Base-by-base conservation (phyloP, 1,284 basidiomycete genomes). In the Cryptococcus amylolentus region DNA sequence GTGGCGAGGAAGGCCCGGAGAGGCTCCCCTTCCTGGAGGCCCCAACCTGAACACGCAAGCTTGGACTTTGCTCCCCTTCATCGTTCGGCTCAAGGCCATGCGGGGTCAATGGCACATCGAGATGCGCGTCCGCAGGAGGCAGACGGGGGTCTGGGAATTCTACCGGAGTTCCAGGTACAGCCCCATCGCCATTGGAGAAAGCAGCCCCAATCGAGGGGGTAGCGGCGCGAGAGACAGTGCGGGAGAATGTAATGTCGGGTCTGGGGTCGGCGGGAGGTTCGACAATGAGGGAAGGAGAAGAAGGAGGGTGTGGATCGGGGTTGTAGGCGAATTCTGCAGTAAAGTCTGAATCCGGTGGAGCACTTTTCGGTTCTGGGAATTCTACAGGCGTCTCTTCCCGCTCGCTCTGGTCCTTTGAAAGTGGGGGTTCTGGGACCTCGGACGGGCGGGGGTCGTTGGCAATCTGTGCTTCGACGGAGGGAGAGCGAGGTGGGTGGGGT, bases 241-340 rank as follows among this genome's bases (percentile, higher is more conserved):
- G 41, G 46, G 45, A 7, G 48, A 35, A 56, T 45, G 14, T 58
- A 57, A 23, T 35, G 31, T 26, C 49, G 13, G 52, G 50, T 27
- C 42, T 16, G 4, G 61, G 51, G 39, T 53, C 39, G 20, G 41
- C 41, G 16, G 41, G 41, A 13, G 54, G 50, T 44, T 65, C 57
- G 13, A 64, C 65, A 13, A 64, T 47, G 26, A 63, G 49, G 20
- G 61, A 60, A 13, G 57, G 58, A 4, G 57, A 57, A 27, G 1
- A 35, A 20, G 8, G 26, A 12, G 42, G 27, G 6, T 44, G 14
- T 2, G 52, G 59, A 8, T 43, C 35, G 28, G 42, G 40, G 28
- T 55, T 50, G 18, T 55, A 51, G 12, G 59, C 38, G 20, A 55
- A 16, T 12, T 54, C 45, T 39, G 42, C 20, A 1, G 18, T 8